These are phyloP conservation scores for Megacollybia marginata DNA, from an alignment of 768 basidiomycete genomes.

Conservation along the genomic window DNA sequence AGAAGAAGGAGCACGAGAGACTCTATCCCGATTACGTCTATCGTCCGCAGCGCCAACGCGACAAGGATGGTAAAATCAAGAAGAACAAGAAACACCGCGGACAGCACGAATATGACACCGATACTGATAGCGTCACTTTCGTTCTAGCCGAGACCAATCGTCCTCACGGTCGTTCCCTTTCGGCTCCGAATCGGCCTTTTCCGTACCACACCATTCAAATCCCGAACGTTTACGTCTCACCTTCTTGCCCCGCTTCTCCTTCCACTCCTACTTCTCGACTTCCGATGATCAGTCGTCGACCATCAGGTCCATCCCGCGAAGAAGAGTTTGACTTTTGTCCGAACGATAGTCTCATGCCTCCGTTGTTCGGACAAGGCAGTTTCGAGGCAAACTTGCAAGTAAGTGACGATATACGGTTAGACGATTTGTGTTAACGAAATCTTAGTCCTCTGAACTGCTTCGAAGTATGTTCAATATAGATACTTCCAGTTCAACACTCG, in stretches of 20 bases:
- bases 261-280: slow-evolving; percentile 42
- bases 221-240: slow-evolving; percentile 45
- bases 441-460: slow-evolving; percentile 43
- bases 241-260: slow-evolving; percentile 52
- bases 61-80: slow-evolving; percentile 43
- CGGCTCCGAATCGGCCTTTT: slow-evolving; percentile 57
- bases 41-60: slow-evolving; percentile 59
- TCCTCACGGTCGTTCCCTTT: slow-evolving; percentile 38
- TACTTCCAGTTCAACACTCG: neutral
- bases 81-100: slow-evolving; percentile 29
- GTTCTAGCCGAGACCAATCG: slow-evolving; percentile 26
- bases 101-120: slow-evolving; percentile 23
- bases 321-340: slow-evolving; percentile 53
- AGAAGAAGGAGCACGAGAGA: slow-evolving; percentile 72
- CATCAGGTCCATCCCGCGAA: slow-evolving; percentile 38
- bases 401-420: slow-evolving; percentile 11
- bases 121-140: slow-evolving; percentile 26
- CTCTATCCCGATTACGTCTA: slow-evolving; percentile 76
- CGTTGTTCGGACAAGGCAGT: slow-evolving; percentile 28
- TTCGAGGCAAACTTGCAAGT: slow-evolving; percentile 44
- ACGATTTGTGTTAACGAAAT: slow-evolving; percentile 6
- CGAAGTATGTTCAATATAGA: slow-evolving; percentile 35
- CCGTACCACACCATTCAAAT: slow-evolving; percentile 63
- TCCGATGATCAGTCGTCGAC: slow-evolving; percentile 55
- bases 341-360: slow-evolving; percentile 32